Conservation (phyloP, 139 green algal species). For the Microglena sp. region DNA sequence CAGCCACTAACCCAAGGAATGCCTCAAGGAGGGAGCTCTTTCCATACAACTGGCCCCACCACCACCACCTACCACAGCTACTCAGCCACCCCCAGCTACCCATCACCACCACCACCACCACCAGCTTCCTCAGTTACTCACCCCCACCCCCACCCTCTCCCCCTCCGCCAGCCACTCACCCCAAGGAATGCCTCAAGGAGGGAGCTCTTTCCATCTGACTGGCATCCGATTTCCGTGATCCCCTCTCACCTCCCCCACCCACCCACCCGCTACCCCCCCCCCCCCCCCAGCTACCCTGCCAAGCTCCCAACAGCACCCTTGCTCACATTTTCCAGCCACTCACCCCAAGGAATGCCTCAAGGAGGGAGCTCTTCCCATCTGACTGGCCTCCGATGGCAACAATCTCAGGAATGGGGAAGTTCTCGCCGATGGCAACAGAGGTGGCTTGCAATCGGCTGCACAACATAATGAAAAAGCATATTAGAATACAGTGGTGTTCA, state of each 20-base stretch:
- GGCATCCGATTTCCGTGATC: constrained; percentile 86
- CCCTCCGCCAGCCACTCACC: neutral
- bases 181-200: constrained; percentile 54
- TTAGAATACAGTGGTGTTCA: neutral
- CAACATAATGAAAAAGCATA: neutral
- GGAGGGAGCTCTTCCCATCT: constrained; percentile 80
- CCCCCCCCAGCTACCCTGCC: no score
- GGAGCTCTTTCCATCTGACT: constrained; percentile 82
- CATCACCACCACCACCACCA: no score
- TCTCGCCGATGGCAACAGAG: constrained; percentile 43
- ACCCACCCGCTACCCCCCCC: no score
- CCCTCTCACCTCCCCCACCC: no score
- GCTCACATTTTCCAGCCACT: constrained; percentile 1
- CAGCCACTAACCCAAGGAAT: no score
- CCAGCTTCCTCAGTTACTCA: no score
- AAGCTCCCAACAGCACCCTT: no score
- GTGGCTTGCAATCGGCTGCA: constrained; percentile 37
- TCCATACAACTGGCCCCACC: no score
- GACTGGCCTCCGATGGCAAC: constrained; percentile 84
- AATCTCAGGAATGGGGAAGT: constrained; percentile 84
- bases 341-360: constrained; percentile 87
- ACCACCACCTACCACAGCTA: no score
- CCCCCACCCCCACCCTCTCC: no score
- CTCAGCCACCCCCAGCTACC: no score
- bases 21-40: neutral